Evolutionary conservation across 495 filamentous ascomycete genomes (phyloP).

Genomic region (Bacidia rubella): DNA sequence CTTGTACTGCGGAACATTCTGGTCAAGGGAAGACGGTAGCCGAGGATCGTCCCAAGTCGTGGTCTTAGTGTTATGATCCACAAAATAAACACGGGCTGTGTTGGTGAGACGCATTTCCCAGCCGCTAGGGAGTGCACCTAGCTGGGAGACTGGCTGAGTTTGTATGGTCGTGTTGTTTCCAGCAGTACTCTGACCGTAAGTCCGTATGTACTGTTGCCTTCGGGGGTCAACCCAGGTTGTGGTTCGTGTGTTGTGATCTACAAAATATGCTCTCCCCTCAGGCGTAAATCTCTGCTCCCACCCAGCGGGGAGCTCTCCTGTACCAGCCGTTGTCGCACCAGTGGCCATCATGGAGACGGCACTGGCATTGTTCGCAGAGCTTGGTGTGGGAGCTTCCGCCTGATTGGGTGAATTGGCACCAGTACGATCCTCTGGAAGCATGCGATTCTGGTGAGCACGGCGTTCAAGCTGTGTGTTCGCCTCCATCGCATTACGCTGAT

Average conservation of each 20-base stretch:
- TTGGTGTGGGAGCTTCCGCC: slow-evolving; percentile 30
- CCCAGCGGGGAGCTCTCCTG: slow-evolving; percentile 84
- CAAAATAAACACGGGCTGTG: slow-evolving; percentile 94
- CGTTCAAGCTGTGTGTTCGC: slow-evolving; percentile 85
- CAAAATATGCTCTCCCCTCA: slow-evolving; percentile 90
- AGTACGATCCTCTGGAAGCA: slow-evolving; percentile 89
- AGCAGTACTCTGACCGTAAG: slow-evolving; percentile 75
- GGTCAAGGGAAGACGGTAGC: slow-evolving; percentile 87
- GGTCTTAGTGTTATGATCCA: slow-evolving; percentile 98
- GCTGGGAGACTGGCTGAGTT: slow-evolving; percentile 92
- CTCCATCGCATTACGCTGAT: slow-evolving; percentile 64
- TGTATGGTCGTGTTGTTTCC: slow-evolving; percentile 74
- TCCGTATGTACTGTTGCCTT: slow-evolving; percentile 93
- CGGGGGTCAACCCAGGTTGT: slow-evolving; percentile 99
- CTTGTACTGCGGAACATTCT: slow-evolving; percentile 99
- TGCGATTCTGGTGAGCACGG: slow-evolving; percentile 85
- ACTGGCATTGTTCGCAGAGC: slow-evolving; percentile 32
- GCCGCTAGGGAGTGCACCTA: slow-evolving; percentile 90
- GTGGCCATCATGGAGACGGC: slow-evolving; percentile 84
- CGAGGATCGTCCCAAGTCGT: slow-evolving; percentile 99
- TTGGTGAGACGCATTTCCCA: slow-evolving; percentile 99
- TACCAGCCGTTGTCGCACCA: slow-evolving; percentile 85
- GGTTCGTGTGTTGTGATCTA: slow-evolving; percentile 97
- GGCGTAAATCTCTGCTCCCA: slow-evolving; percentile 96
- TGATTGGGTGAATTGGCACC: slow-evolving; percentile 82